Evolutionary conservation across 352 stramenopile genomes (phyloP).

Genomic region (Globisporangium paddicum): DNA sequence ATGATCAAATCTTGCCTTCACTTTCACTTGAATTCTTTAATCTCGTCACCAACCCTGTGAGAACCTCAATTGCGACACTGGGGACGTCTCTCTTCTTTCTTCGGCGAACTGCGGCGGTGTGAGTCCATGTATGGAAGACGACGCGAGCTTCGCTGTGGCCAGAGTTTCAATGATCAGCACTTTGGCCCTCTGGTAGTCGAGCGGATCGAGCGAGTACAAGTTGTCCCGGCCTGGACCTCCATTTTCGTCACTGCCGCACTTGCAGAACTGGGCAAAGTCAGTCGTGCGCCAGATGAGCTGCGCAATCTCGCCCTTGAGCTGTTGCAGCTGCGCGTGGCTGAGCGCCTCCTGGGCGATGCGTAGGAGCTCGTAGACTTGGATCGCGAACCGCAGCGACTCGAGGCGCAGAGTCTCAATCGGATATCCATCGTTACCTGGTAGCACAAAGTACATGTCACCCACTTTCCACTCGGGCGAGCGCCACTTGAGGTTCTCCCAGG

Average conservation of each 20-base stretch:
- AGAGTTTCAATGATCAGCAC: constrained; percentile 62
- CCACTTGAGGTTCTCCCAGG: constrained; percentile 64
- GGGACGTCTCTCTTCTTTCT: neutral
- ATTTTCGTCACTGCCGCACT: constrained; percentile 2
- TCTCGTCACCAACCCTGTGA: neutral
- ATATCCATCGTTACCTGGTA: constrained; percentile 51
- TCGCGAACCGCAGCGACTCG: constrained; percentile 60
- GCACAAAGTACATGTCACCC: constrained; percentile 83
- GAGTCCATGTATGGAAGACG: neutral
- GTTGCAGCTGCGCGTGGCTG: constrained; percentile 33
- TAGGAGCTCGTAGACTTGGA: constrained; percentile 66
- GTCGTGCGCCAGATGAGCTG: constrained; percentile 55
- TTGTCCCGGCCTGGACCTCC: constrained; percentile 21
- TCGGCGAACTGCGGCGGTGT: neutral
- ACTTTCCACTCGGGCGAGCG: constrained; percentile 62
- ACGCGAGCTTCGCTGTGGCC: constrained; percentile 17
- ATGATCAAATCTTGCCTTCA: neutral
- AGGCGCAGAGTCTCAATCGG: constrained; percentile 70
- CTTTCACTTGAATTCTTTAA: neutral
- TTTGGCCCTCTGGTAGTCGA: constrained; percentile 59
- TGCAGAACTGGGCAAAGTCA: constrained; percentile 51
- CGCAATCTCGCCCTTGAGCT: constrained; percentile 45
- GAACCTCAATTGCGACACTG: neutral
- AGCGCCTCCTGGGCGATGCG: constrained; percentile 37
- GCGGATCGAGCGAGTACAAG: constrained; percentile 65